These are phyloP conservation scores for Exophiala aquamarina DNA, from an alignment of 2,329 filamentous ascomycete genomes.

Conservation along the genomic window DNA sequence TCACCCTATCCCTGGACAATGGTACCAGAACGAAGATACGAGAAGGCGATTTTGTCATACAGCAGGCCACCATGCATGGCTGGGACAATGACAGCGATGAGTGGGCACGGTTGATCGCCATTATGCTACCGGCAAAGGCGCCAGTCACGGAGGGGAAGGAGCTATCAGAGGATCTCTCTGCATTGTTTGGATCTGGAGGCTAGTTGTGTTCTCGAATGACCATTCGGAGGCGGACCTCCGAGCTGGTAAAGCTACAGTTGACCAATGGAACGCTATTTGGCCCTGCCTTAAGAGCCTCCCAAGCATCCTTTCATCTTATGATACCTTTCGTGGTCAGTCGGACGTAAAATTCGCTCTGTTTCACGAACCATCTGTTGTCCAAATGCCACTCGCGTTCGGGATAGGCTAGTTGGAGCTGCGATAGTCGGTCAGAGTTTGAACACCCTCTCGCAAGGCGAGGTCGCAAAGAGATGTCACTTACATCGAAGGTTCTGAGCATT, in stretches of 20 bases:
- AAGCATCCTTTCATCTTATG: no score
- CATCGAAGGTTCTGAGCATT: constrained; percentile 21
- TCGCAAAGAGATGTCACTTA: not conserved
- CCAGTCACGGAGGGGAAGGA: not conserved
- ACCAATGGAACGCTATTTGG: no score
- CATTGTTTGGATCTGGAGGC: not conserved
- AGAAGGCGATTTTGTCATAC: constrained; percentile 28
- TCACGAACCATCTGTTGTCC: constrained; percentile 23
- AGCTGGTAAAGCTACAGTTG: no score
- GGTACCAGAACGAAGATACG: constrained; percentile 26
- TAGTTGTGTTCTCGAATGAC: no score
- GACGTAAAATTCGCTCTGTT: constrained; percentile 22
- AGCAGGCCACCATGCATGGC: constrained; percentile 16
- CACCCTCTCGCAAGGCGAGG: not conserved
- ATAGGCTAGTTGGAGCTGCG: constrained; percentile 19
- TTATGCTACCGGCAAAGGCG: constrained; percentile 9
- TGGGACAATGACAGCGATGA: constrained; percentile 13
- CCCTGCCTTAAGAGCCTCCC: no score
- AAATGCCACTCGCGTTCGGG: constrained; percentile 16
- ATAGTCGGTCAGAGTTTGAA: not conserved
- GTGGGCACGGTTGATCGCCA: constrained; percentile 4
- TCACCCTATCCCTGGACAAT: constrained; percentile 28
- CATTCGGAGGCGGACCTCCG: no score
- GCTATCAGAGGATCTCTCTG: not conserved
- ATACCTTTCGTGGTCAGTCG: not conserved